These are phyloP conservation scores for Fusarium duplospermum DNA, from an alignment of 2,329 filamentous ascomycete genomes.

Conservation along the genomic window DNA sequence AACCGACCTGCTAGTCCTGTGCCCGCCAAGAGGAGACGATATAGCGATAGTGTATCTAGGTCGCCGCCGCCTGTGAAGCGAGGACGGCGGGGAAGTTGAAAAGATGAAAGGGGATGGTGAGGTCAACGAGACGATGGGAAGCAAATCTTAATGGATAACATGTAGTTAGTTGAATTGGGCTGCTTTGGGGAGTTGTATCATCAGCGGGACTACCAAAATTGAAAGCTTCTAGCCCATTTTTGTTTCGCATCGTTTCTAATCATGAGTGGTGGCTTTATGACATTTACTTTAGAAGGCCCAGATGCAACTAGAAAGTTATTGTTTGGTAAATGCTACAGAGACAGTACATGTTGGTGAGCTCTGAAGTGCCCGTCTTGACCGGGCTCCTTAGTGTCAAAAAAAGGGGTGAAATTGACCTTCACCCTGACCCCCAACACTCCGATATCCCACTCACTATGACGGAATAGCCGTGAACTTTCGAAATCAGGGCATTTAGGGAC, in stretches of 20 bases:
- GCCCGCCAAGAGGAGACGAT: slow-evolving; percentile 46
- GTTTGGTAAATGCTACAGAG: too few species aligned
- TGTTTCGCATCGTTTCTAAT: slow-evolving; percentile 1
- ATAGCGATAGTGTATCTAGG: slow-evolving; percentile 47
- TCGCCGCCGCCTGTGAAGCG: slow-evolving; percentile 49
- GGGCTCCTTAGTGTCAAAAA: background rate
- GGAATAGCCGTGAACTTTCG: background rate
- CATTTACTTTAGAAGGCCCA: background rate
- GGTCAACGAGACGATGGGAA: background rate
- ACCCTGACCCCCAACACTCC: too few species aligned
- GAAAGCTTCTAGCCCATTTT: slow-evolving; percentile 30
- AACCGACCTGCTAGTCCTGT: slow-evolving; percentile 42
- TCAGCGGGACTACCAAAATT: slow-evolving; percentile 40
- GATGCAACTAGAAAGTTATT: too few species aligned
- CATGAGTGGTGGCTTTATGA: background rate
- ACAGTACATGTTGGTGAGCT: background rate
- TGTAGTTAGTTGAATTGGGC: slow-evolving; percentile 35
- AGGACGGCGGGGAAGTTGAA: slow-evolving; percentile 45
- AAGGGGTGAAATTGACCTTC: background rate
- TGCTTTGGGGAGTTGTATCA: slow-evolving; percentile 31
- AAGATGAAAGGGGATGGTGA: background rate
- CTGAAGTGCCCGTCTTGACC: background rate
- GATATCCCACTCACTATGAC: background rate
- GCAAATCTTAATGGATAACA: slow-evolving; percentile 17
- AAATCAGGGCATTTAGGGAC: background rate